Base-by-base conservation (phyloP, 805 yeast genomes). In the Kluyveromyces dobzhanskii region DNA sequence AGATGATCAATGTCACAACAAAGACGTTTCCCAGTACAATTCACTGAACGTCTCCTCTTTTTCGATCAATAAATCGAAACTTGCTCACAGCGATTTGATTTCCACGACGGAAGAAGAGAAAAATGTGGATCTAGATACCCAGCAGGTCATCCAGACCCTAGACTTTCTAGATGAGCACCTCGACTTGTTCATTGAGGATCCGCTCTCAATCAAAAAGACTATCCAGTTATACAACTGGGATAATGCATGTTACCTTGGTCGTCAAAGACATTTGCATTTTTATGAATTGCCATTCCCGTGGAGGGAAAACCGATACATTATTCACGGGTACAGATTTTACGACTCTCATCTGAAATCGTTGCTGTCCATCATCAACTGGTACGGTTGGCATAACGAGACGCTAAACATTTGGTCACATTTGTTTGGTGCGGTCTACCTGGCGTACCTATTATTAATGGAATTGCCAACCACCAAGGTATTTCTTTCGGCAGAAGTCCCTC, bases 401-500 rank as follows among this genome's bases (percentile, higher is more conserved):
- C 73, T 83, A 55, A 92, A 92, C 61, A 87, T 90, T 40, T 90
- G 98, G 97, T 74, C 95, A 0, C 98, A 90, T 64, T 53, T 85
- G 11, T 26, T 76, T 2, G 97, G 97, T 11, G 73, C 82, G 2
- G 23, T 75, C 2, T 51, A 75, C 21, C 62, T 88, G 56, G 37
- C 71, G 1, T 80, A 77, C 46, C 50, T 88, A 14, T 69, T 76
- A 10, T 32, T 76, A 11, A 64, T 62, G 47, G 83, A 80, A 45
- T 81, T 73, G 50, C 96, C 97, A 9, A 47, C 57, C 2, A 69
- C 88, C 0, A 63, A 58, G 3, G 70, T 73, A 1, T 84, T 67
- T 53, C 46, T 49, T 4, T 65, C 66, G 21, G 77, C 72, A 53
- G 71, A 74, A 38, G 38, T 71, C 7, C 61, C 64, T 4, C 17